phyloP scores from a whole-genome alignment of 2,329 filamentous ascomycete genomes.

The Cercospora beticola region DNA sequence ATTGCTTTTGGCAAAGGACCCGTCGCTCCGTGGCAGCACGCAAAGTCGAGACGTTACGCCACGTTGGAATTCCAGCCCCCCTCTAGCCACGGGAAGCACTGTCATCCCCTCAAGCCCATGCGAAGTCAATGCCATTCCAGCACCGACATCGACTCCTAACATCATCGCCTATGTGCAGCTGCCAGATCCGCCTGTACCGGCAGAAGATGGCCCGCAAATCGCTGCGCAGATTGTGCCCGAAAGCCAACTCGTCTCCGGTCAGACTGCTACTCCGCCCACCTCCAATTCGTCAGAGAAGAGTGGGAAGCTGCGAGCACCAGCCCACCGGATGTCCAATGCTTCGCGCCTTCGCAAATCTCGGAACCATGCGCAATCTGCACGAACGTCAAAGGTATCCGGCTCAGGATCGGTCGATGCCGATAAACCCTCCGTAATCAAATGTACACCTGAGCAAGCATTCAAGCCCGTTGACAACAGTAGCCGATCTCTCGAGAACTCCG shows the following conservation, averaged over 20 bases:
- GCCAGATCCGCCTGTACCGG: not conserved
- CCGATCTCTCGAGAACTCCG: not conserved
- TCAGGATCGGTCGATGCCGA: not conserved
- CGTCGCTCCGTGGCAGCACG: not conserved
- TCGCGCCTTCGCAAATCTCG: conserved; percentile 2
- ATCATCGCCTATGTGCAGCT: conserved; percentile 3
- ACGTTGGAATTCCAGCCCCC: not conserved
- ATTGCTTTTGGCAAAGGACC: not conserved
- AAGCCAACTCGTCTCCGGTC: not conserved
- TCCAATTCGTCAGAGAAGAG: not conserved
- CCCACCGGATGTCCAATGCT: not conserved
- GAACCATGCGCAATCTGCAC: not conserved
- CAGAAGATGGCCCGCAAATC: not conserved
- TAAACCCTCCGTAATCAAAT: not conserved
- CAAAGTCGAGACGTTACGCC: not conserved
- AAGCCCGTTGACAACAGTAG: not conserved
- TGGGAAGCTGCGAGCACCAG: conserved; percentile 9
- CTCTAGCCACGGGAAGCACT: not conserved
- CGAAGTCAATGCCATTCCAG: not conserved
- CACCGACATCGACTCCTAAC: not conserved
- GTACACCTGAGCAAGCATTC: not conserved
- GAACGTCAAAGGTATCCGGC: not conserved
- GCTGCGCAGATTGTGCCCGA: not conserved
- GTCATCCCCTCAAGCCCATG: not conserved
- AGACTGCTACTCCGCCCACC: not conserved